These are phyloP conservation scores for Ramichloridium luteum DNA, from an alignment of 2,329 filamentous ascomycete species.

Conservation along the genomic window DNA sequence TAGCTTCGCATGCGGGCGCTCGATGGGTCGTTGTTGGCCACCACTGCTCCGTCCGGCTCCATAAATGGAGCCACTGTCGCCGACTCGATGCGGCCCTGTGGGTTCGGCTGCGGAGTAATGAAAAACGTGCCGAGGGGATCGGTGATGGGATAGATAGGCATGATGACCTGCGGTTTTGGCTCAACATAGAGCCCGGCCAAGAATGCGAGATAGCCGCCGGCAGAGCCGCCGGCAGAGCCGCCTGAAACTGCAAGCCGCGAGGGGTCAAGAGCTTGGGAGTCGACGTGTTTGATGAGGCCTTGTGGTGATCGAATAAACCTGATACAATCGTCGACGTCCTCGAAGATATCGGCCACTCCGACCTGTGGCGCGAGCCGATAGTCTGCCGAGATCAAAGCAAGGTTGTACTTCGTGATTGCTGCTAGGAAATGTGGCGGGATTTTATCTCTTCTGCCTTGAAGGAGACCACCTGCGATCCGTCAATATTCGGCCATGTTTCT, in stretches of 20 bases:
- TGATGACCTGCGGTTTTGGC: slow-evolving; percentile 22
- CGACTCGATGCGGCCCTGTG: slow-evolving; percentile 11
- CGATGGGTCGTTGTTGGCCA: slow-evolving; percentile 14
- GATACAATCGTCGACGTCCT: slow-evolving; percentile 20
- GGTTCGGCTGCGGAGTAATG: slow-evolving; percentile 18
- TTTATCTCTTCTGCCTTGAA: slow-evolving; percentile 18
- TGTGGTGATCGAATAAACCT: slow-evolving; percentile 17
- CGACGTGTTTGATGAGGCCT: slow-evolving; percentile 3
- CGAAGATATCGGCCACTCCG: slow-evolving; percentile 19
- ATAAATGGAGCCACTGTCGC: slow-evolving; percentile 13
- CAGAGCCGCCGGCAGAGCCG: slow-evolving; percentile 20
- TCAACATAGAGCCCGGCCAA: slow-evolving; percentile 21
- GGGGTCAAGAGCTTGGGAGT: slow-evolving; percentile 12
- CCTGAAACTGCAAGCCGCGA: slow-evolving; percentile 19
- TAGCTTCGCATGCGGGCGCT: slow-evolving; percentile 16
- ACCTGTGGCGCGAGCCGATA: slow-evolving; percentile 24
- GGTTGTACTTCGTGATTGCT: slow-evolving; percentile 14
- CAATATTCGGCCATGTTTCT: not conserved
- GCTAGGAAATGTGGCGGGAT: slow-evolving; percentile 18
- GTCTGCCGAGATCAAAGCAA: slow-evolving; percentile 21
- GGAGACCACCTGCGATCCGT: slow-evolving; percentile 15
- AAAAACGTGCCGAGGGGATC: slow-evolving; percentile 23
- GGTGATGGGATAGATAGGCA: slow-evolving; percentile 24
- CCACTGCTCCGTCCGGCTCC: slow-evolving; percentile 13
- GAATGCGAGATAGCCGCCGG: slow-evolving; percentile 22